A percentile compares a stretch with the other conserved stretches of the same genome.
These are phyloP conservation scores for Penicillium sp. DNA, from an alignment of 2,329 filamentous ascomycete genomes.

Conservation along the genomic window DNA sequence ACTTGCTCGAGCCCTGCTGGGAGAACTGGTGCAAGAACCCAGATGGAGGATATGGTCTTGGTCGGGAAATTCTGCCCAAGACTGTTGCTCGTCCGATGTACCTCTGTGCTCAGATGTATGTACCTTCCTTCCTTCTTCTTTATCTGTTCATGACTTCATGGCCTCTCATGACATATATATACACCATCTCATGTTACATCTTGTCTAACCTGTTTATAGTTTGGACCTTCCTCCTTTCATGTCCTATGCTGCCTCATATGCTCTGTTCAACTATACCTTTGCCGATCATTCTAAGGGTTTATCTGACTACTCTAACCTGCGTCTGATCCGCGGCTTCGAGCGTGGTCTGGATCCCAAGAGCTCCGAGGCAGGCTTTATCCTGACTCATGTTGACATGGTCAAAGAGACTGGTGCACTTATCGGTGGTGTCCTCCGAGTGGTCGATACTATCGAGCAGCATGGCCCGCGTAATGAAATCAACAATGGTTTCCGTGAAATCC, in stretches of 20 bases:
- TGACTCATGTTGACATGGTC: slow-evolving; percentile 96
- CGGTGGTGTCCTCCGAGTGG: slow-evolving; percentile 66
- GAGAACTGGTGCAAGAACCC: slow-evolving; percentile 59
- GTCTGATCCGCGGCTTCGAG: slow-evolving; percentile 88
- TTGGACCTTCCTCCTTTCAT: slow-evolving; percentile 86
- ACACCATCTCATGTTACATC: background rate
- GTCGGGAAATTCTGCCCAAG: slow-evolving; percentile 69
- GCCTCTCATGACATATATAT: background rate
- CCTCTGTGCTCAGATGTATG: slow-evolving; percentile 81
- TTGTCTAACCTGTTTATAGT: slow-evolving; percentile 39
- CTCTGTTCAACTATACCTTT: slow-evolving; percentile 64
- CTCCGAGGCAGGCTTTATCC: slow-evolving; percentile 93
- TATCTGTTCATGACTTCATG: background rate
- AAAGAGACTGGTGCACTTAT: slow-evolving; percentile 78
- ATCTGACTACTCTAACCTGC: slow-evolving; percentile 63
- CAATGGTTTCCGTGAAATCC: slow-evolving; percentile 60
- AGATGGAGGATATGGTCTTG: slow-evolving; percentile 75
- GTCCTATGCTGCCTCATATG: slow-evolving; percentile 71
- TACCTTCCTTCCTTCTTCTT: slow-evolving; percentile 31
- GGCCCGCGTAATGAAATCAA: slow-evolving; percentile 62
- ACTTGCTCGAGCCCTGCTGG: slow-evolving; percentile 89
- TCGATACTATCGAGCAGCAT: slow-evolving; percentile 56
- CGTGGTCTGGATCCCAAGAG: slow-evolving; percentile 80
- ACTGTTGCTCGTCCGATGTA: slow-evolving; percentile 79
- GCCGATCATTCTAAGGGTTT: slow-evolving; percentile 56